Base-by-base conservation (phyloP, 140 eudicot genomes). In the Ambrosia hybrid region DNA sequence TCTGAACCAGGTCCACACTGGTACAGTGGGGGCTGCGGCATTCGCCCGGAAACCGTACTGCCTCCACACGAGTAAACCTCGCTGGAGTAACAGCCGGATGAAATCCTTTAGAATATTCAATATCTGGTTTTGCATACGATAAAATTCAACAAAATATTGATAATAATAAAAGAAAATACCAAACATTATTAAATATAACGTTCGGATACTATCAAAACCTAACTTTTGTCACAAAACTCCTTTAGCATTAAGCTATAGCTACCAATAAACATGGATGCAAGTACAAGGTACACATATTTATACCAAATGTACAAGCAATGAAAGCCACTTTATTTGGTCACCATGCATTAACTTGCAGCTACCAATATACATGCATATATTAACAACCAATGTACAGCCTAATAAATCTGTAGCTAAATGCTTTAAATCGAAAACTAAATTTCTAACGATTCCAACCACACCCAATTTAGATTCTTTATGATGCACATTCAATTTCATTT, bases 371-470 rank as follows among this genome's bases (percentile, higher is more conserved):
- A 57, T 57, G 51, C 43, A 58, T 48, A 58, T 45, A 67, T 65
- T 61, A 46, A 64, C 67, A 77, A 63, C 55, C 67, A 30, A 67
- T 14, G 75, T 64, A 72, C 74, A 71, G 49, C 71, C 78, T 77
- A 83, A 71, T 72, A 72, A 84, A 84, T 74, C 79, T 73, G 53
- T 62, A 63, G 70, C 73, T 67, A 83, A 77, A 59, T 70, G 83
- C 73, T 79, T 80, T 84, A 87, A 80, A 82, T 81, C 79, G 10
- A 41, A 74, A 80, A 74, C 77, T 58, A 73, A 79, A 78, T 83
- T 80, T 67, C 80, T 74, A 84, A 76, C 72, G 56, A 78, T 76
- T 82, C 75, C 77, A 64, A 70, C 80, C 65, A 82, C 78, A 78
- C 71, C 73, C 62, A 16, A 55, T 66, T 68, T 45, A 3, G 51